Conservation (phyloP, 768 basidiomycete genomes). For the Macrolepiota dolichaula region DNA sequence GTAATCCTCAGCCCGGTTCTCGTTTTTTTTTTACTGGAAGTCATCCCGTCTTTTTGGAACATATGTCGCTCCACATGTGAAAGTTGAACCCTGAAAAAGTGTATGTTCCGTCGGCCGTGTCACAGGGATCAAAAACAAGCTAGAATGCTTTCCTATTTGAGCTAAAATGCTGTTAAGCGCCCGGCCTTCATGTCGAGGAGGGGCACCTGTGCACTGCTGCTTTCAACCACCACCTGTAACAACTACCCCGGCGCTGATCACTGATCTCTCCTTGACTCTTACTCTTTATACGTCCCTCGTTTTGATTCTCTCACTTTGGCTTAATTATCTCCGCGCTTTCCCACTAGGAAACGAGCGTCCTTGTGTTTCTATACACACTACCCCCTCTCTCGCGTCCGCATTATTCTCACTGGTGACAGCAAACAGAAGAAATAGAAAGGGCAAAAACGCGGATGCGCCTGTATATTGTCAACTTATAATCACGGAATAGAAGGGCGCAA, state of each 20-base stretch:
- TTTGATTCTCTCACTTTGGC: background rate
- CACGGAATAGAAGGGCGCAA: background rate
- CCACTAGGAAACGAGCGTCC: background rate
- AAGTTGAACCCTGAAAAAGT: background rate
- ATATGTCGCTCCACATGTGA: background rate
- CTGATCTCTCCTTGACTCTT: background rate
- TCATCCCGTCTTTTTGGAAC: background rate
- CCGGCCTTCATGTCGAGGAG: background rate
- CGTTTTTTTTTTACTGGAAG: background rate
- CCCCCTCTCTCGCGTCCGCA: background rate
- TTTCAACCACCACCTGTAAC: background rate
- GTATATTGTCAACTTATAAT: background rate
- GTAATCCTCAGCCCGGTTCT: constrained; percentile 15
- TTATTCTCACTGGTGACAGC: background rate
- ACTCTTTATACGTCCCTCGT: background rate
- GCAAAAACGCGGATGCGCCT: constrained; percentile 4
- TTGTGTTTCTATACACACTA: background rate
- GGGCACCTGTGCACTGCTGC: background rate
- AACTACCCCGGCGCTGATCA: background rate
- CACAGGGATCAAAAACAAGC: background rate
- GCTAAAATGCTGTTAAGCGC: background rate
- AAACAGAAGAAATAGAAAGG: background rate
- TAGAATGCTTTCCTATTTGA: background rate
- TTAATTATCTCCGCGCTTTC: background rate
- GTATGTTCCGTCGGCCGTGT: background rate